These are phyloP conservation scores for Solanum chmielewskii DNA, from an alignment of 257 asterid genomes.

Conservation along the genomic window DNA sequence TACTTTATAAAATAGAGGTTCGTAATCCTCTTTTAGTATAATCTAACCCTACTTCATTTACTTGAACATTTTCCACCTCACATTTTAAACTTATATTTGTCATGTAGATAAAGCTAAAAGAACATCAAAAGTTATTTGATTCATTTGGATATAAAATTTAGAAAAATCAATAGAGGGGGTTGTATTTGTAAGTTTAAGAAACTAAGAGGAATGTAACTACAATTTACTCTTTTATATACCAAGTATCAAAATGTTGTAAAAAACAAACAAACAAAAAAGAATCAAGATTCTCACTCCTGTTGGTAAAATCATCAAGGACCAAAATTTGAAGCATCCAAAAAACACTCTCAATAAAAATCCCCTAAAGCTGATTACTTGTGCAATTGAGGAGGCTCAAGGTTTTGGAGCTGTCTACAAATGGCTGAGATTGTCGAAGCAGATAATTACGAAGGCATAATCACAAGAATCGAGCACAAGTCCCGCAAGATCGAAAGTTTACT, in stretches of 20 bases:
- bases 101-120: not conserved
- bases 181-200: not conserved
- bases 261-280: too few species aligned
- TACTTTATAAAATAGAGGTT: not conserved
- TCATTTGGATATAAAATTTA: not conserved
- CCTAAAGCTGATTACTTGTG: not conserved
- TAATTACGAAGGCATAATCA: conserved; percentile 78
- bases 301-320: not conserved
- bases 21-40: too few species aligned
- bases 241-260: too few species aligned
- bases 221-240: not conserved
- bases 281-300: not conserved
- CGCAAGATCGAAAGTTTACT: conserved; percentile 98
- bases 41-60: too few species aligned
- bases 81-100: too few species aligned
- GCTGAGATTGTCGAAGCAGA: conserved; percentile 68
- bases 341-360: not conserved
- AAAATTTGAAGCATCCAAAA: not conserved
- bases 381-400: not conserved
- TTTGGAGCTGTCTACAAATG: conserved; percentile 11
- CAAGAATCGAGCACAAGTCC: conserved; percentile 89
- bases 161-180: not conserved
- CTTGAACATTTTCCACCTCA: not conserved
- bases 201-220: not conserved
- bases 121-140: not conserved